Evolutionary conservation across 2,329 filamentous ascomycete genomes (phyloP).

Genomic region (Teratosphaeria nubilosa): DNA sequence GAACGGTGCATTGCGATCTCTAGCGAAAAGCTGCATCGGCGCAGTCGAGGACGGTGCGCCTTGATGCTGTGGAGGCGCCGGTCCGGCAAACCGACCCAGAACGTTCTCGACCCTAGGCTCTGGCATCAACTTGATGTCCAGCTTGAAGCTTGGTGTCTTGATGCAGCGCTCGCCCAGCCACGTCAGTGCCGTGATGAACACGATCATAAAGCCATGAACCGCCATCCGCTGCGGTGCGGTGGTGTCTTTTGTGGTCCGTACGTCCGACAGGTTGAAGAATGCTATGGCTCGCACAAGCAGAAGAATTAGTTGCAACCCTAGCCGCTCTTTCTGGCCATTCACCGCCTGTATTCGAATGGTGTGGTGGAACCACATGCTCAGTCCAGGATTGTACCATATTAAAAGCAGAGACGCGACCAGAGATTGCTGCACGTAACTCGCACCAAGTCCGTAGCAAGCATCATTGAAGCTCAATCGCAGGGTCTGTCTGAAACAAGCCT

Average conservation of each 20-base stretch:
- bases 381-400: constrained; percentile 25
- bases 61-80: constrained; percentile 12
- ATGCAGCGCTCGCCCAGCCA: constrained; percentile 15
- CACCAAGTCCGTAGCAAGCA: constrained; percentile 16
- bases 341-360: constrained; percentile 19
- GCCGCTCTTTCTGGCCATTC: constrained; percentile 48
- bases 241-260: constrained; percentile 7
- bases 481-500: constrained; percentile 10
- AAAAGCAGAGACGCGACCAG: constrained; percentile 14
- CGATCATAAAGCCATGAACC: constrained; percentile 47
- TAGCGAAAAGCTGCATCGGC: constrained; percentile 17
- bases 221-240: constrained; percentile 29
- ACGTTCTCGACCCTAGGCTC: constrained; percentile 21
- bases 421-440: constrained; percentile 13
- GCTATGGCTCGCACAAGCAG: constrained; percentile 44
- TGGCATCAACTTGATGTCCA: constrained; percentile 24
- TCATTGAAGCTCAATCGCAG: constrained; percentile 8
- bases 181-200: constrained; percentile 38
- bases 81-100: constrained; percentile 18
- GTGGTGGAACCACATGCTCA: constrained; percentile 21
- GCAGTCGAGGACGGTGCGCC: constrained; percentile 18
- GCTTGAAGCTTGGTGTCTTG: constrained; percentile 18
- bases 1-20: constrained; percentile 22
- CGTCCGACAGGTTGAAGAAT: constrained; percentile 22
- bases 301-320: constrained; percentile 53